Evolutionary conservation across 768 basidiomycete genomes (phyloP).

Genomic region (Psilocybe cubensis): DNA sequence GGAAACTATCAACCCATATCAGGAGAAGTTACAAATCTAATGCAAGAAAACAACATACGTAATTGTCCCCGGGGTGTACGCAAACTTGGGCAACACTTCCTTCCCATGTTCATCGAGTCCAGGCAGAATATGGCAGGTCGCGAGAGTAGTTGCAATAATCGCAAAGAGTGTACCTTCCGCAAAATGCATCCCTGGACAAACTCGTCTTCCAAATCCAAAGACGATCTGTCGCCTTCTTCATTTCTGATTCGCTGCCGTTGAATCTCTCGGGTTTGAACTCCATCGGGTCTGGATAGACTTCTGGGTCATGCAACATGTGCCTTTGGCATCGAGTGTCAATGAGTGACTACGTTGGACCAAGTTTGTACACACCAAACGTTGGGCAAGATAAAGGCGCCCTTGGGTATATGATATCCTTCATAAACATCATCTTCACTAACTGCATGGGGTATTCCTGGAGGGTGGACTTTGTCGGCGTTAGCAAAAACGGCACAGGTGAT

Average conservation of each 20-base stretch:
- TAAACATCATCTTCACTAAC: constrained; percentile 18
- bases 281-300: constrained; percentile 24
- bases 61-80: constrained; percentile 17
- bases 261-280: constrained; percentile 28
- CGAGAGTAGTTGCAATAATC: constrained; percentile 30
- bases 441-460: constrained; percentile 1
- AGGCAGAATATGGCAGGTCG: constrained; percentile 33
- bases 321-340: neutral
- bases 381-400: constrained; percentile 12
- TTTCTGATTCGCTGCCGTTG: constrained; percentile 24
- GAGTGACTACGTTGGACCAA: no score
- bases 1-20: neutral
- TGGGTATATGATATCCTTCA: constrained; percentile 16
- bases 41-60: constrained; percentile 8
- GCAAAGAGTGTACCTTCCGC: constrained; percentile 31
- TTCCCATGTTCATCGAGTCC: constrained; percentile 28
- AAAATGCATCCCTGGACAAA: constrained; percentile 44
- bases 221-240: constrained; percentile 17
- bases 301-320: constrained; percentile 28
- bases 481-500: neutral
- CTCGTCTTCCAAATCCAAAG: constrained; percentile 41
- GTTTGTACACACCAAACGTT: constrained; percentile 19
- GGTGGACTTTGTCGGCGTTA: neutral
- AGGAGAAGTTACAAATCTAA: neutral
- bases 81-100: constrained; percentile 22